phyloP scores from a whole-genome alignment of 2,329 filamentous ascomycete species.

The Fusarium torreyae region DNA sequence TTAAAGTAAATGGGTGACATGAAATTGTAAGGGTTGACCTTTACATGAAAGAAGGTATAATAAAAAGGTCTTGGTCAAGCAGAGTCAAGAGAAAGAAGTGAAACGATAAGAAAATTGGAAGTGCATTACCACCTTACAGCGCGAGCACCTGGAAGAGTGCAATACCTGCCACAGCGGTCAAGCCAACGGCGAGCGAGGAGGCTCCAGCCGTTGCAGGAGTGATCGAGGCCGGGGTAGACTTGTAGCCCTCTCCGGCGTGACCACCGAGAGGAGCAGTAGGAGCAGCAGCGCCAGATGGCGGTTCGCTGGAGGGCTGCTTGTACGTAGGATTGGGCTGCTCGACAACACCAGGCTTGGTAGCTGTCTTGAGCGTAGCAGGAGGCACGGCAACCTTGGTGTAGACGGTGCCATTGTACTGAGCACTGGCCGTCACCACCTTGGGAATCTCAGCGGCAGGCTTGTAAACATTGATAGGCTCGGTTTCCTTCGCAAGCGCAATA shows the following conservation, averaged over 20 bases:
- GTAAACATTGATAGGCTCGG: constrained; percentile 27
- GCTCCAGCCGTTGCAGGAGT: constrained; percentile 65
- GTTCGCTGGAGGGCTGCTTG: constrained; percentile 20
- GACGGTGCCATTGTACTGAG: constrained; percentile 26
- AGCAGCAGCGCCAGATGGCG: constrained; percentile 37
- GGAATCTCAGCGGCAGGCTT: constrained; percentile 32
- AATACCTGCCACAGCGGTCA: constrained; percentile 48
- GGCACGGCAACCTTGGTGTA: constrained; percentile 33
- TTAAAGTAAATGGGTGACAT: constrained; percentile 28
- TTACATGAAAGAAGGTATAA: constrained; percentile 23
- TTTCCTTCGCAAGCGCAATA: constrained; percentile 37
- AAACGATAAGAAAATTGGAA: constrained; percentile 1
- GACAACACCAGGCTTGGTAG: constrained; percentile 39
- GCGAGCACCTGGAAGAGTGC: constrained; percentile 49
- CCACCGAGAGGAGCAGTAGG: constrained; percentile 48
- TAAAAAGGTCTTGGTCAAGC: constrained; percentile 15
- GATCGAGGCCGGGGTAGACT: constrained; percentile 42
- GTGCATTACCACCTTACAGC: constrained; percentile 43
- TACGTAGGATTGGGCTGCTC: constrained; percentile 34
- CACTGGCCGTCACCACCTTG: constrained; percentile 20
- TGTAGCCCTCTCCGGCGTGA: constrained; percentile 46
- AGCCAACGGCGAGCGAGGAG: constrained; percentile 47
- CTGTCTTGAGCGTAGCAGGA: constrained; percentile 37
- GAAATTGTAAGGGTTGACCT: constrained; percentile 25
- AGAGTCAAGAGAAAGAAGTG: constrained; percentile 18